phyloP scores from a whole-genome alignment of 2,329 filamentous ascomycete genomes.

The Trichophyton benhamiae region DNA sequence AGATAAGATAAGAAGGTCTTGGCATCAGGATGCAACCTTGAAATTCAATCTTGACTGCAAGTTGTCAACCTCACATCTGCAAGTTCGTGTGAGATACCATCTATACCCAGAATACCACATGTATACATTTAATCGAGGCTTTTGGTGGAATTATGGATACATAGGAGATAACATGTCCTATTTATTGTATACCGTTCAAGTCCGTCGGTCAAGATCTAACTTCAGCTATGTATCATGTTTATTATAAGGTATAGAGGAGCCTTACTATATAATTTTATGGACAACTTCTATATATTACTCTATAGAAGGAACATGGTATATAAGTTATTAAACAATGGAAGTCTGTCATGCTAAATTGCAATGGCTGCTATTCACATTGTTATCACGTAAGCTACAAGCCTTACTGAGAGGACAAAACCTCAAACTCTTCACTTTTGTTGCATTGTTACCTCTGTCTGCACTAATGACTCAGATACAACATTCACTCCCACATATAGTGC shows the following conservation, averaged over 20 bases:
- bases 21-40: background rate
- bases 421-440: background rate
- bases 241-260: too few species aligned
- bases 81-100: background rate
- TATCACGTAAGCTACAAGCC: background rate
- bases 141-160: background rate
- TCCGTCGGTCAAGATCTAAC: too few species aligned
- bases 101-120: background rate
- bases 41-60: background rate
- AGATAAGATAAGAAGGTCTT: conserved; percentile 2
- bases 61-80: background rate
- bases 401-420: background rate
- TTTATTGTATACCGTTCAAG: too few species aligned
- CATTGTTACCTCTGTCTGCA: background rate
- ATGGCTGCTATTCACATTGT: background rate
- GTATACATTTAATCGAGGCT: background rate
- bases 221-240: too few species aligned
- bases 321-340: too few species aligned
- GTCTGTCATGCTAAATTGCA: too few species aligned
- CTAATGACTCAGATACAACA: too few species aligned
- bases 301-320: too few species aligned
- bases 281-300: too few species aligned
- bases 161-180: background rate
- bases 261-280: too few species aligned
- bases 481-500: background rate